Conservation (phyloP, 78 protist genomes). For the Dictyostelium firmibasis region DNA sequence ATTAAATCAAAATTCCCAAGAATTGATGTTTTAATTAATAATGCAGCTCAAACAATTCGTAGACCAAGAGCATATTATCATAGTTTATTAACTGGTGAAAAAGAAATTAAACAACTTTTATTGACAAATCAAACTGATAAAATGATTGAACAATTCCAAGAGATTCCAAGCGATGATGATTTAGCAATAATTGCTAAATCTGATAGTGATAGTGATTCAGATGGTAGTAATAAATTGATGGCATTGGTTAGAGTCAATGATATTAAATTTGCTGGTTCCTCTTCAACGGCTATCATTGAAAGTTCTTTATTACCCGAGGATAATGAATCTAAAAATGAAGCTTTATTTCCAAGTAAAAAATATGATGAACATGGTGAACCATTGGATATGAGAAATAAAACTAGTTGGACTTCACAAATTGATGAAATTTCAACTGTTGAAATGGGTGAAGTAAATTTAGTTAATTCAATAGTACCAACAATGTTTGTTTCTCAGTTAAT, state of each 20-base stretch:
- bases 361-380: constrained; percentile 82
- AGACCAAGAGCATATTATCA: constrained; percentile 73
- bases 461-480: constrained; percentile 87
- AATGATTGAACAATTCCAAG: background rate
- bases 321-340: background rate
- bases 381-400: constrained; percentile 74
- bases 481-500: constrained; percentile 60
- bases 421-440: constrained; percentile 84
- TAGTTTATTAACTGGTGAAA: background rate
- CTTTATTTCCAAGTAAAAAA: background rate
- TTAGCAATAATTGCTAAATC: background rate
- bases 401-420: constrained; percentile 61
- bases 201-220: background rate
- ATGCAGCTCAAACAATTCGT: constrained; percentile 86
- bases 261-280: background rate
- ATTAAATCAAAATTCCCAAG: constrained; percentile 19
- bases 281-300: background rate
- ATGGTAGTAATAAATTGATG: background rate
- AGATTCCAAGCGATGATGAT: background rate
- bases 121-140: background rate
- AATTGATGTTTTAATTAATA: constrained; percentile 85
- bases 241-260: background rate
- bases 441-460: constrained; percentile 50
- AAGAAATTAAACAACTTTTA: background rate
- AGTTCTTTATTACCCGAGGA: background rate